phyloP scores from a whole-genome alignment of 2,329 filamentous ascomycete genomes.

The Colletotrichum filicis region DNA sequence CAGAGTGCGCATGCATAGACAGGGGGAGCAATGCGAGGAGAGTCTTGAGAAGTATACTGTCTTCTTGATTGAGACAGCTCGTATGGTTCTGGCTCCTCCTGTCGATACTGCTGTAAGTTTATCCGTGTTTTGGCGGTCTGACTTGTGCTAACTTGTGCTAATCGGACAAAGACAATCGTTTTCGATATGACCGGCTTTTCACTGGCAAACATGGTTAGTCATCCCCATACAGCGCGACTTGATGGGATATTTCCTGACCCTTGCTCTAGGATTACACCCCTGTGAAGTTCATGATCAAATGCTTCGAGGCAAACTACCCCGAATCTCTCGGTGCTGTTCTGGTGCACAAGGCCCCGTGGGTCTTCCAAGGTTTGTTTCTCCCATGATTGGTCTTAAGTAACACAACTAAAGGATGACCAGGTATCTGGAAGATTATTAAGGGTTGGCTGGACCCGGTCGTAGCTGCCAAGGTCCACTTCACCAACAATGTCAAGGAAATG shows the following conservation, averaged over 20 bases:
- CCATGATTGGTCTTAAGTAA: conserved; percentile 10
- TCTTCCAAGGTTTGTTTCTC: conserved; percentile 81
- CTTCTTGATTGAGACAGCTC: conserved; percentile 93
- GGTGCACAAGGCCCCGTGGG: conserved; percentile 96
- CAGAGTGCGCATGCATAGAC: conserved; percentile 82
- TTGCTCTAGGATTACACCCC: conserved; percentile 82
- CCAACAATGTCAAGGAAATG: conserved; percentile 82
- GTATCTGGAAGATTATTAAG: conserved; percentile 95
- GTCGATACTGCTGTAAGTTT: conserved; percentile 89
- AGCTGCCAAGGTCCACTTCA: conserved; percentile 93
- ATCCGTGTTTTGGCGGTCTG: not conserved
- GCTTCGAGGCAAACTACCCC: conserved; percentile 98
- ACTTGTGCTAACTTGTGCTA: conserved; percentile 13
- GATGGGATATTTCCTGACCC: conserved; percentile 35
- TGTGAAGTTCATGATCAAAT: conserved; percentile 99
- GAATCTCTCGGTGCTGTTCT: conserved; percentile 90
- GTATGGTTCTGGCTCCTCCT: conserved; percentile 81
- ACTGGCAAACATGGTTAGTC: conserved; percentile 87
- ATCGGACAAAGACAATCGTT: conserved; percentile 75
- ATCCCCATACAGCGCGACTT: not conserved
- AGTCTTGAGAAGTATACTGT: conserved; percentile 91
- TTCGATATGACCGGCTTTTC: conserved; percentile 98
- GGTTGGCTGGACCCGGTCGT: conserved; percentile 98
- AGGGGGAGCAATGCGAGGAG: conserved; percentile 84
- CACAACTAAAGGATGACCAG: conserved; percentile 50